Evolutionary conservation across 2,329 filamentous ascomycete genomes (phyloP), one percentile per base, ranked within the genome.

Genomic region (Alternaria ventricosa): DNA sequence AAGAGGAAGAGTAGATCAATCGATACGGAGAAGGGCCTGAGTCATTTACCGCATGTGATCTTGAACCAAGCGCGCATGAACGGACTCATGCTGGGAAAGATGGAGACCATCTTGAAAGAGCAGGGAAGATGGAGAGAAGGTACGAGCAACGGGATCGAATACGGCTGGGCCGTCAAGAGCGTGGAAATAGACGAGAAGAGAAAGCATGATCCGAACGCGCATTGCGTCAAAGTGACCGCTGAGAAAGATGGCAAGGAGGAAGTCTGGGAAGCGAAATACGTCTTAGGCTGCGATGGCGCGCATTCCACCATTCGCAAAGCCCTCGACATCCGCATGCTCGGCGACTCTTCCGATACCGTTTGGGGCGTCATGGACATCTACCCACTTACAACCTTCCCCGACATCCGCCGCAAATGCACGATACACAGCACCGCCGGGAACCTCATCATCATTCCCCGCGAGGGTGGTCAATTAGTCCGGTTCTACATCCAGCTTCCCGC

Each of bases 31-130:
- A 84, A 84, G 0, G 88, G 87, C 0, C 80, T 90, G 51, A 89
- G 86, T 55, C 85, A 86, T 43, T 89, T 90, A 67, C 88, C 89
- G 55, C 88, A 92, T 77, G 86, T 89, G 3, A 88, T 92, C 10
- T 73, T 94, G 49, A 91, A 92, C 70, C 91, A 93, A 77, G 91
- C 90, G 13, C 85, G 89, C 4, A 87, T 92, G 69, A 91, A 93
- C 71, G 82, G 53, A 81, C 3, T 90, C 18, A 79, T 91, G 73
- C 81, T 89, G 33, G 79, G 82, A 4, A 82, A 83, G 65, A 85
- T 89, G 80, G 73, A 81, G 45, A 75, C 77, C 57, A 75, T 78
- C 9, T 47, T 74, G 45, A 66, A 61, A 55, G 68, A 68, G 49
- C 64, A 70, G 25, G 66, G 67, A 18, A 59, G 79, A 77, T 55